Percentiles rank a stretch among this genome's conserved stretches.
Conservation (phyloP, 805 yeast species). For the Kodamaea nitidulidarum region DNA sequence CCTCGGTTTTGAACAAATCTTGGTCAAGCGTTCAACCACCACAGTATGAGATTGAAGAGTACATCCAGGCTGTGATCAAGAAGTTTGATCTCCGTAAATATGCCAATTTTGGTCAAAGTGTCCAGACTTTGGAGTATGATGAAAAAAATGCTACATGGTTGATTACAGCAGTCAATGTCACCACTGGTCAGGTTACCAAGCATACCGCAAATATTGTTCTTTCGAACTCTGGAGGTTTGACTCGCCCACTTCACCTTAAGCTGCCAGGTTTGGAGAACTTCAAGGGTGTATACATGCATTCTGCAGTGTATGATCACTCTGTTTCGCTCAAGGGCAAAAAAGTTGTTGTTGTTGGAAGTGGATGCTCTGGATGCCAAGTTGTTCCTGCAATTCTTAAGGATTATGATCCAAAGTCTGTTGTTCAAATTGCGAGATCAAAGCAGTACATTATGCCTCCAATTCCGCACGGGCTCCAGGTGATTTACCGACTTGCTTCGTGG, state of each 20-base stretch:
- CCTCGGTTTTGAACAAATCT: slow-evolving; percentile 28
- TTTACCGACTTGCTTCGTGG: slow-evolving; percentile 24
- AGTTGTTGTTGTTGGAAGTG: slow-evolving; percentile 40
- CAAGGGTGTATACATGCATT: slow-evolving; percentile 38
- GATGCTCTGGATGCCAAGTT: slow-evolving; percentile 42
- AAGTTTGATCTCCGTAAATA: slow-evolving; percentile 22
- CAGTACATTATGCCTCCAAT: slow-evolving; percentile 40
- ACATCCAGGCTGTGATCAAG: slow-evolving; percentile 29
- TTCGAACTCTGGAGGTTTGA: slow-evolving; percentile 35
- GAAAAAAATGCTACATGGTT: slow-evolving; percentile 28
- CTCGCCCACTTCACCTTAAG: slow-evolving; percentile 28
- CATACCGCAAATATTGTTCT: slow-evolving; percentile 28
- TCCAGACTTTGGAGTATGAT: slow-evolving; percentile 19
- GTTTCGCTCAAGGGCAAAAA: slow-evolving; percentile 31
- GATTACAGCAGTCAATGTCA: slow-evolving; percentile 21
- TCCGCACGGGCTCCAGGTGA: slow-evolving; percentile 18
- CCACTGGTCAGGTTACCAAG: slow-evolving; percentile 26
- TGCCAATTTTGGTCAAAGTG: slow-evolving; percentile 21
- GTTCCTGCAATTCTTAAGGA: slow-evolving; percentile 33
- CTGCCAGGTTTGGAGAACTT: slow-evolving; percentile 32
- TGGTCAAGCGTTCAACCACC: slow-evolving; percentile 41
- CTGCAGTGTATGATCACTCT: slow-evolving; percentile 36
- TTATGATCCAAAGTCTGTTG: slow-evolving; percentile 22
- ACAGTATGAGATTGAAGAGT: slow-evolving; percentile 40
- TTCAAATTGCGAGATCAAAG: slow-evolving; percentile 33